phyloP scores from a whole-genome alignment of 257 asterid species.

The Solanum gandarillasii region DNA sequence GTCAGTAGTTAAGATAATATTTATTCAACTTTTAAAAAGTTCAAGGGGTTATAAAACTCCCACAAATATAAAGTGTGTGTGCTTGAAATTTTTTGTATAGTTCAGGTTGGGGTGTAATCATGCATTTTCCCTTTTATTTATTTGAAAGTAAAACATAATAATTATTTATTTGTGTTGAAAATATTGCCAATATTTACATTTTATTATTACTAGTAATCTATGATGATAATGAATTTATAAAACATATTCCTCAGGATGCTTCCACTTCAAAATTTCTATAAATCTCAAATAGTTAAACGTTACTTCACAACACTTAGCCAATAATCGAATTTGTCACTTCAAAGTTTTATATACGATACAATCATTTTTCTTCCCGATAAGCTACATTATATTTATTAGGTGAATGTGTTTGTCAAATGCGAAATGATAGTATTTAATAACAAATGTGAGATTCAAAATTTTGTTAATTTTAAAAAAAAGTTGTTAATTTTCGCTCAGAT shows the following conservation, averaged over 20 bases:
- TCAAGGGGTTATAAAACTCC: not conserved
- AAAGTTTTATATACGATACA: too few species aligned
- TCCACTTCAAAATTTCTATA: not conserved
- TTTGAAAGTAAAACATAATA: too few species aligned
- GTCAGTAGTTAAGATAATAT: too few species aligned
- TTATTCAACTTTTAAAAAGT: too few species aligned
- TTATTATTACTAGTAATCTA: not conserved
- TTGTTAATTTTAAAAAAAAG: too few species aligned
- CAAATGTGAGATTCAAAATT: too few species aligned
- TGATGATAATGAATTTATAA: not conserved
- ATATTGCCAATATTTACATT: too few species aligned
- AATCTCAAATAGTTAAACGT: not conserved
- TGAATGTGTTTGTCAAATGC: too few species aligned
- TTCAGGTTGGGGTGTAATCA: not conserved
- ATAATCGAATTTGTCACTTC: not conserved
- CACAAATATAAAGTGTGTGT: not conserved
- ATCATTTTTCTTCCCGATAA: too few species aligned
- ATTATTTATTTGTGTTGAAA: not conserved
- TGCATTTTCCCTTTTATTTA: not conserved
- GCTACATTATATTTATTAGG: too few species aligned
- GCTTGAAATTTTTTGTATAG: not conserved
- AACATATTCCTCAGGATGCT: not conserved
- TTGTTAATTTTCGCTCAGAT: fast-evolving
- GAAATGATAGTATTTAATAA: too few species aligned
- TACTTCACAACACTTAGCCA: not conserved